Conservation (phyloP, 2,329 filamentous ascomycete species). For the Fusarium caatingaense region DNA sequence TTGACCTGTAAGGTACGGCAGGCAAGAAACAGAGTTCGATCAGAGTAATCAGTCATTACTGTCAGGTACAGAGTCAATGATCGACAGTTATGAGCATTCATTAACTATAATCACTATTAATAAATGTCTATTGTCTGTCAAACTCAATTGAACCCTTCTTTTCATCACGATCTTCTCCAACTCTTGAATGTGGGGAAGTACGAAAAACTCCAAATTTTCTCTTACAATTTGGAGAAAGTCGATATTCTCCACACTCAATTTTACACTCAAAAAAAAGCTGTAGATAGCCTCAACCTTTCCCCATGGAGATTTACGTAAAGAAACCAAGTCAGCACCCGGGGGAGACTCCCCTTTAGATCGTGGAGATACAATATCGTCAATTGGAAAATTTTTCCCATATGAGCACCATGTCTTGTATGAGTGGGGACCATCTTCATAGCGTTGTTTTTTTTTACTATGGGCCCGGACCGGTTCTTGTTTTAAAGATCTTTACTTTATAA, state of each 20-base stretch:
- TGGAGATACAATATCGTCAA: constrained; percentile 5
- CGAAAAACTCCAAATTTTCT: not conserved
- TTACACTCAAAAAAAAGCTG: not conserved
- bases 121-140: not conserved
- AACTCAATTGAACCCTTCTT: not conserved
- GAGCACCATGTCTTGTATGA: not conserved
- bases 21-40: not conserved
- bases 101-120: not conserved
- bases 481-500: constrained; percentile 30
- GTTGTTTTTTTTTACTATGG: constrained; percentile 17
- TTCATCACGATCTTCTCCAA: not conserved
- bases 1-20: not conserved
- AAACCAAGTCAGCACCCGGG: constrained; percentile 5
- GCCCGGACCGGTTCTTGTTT: constrained; percentile 7
- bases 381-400: not conserved
- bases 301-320: constrained; percentile 40
- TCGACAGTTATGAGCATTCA: not conserved
- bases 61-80: not conserved
- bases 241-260: constrained; percentile 4
- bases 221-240: not conserved
- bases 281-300: constrained; percentile 17
- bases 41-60: not conserved
- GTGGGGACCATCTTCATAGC: constrained; percentile 22
- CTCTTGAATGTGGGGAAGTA: not conserved
- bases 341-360: constrained; percentile 14